Conservation (phyloP, 306 rosid species). For the Lablab purpureus region DNA sequence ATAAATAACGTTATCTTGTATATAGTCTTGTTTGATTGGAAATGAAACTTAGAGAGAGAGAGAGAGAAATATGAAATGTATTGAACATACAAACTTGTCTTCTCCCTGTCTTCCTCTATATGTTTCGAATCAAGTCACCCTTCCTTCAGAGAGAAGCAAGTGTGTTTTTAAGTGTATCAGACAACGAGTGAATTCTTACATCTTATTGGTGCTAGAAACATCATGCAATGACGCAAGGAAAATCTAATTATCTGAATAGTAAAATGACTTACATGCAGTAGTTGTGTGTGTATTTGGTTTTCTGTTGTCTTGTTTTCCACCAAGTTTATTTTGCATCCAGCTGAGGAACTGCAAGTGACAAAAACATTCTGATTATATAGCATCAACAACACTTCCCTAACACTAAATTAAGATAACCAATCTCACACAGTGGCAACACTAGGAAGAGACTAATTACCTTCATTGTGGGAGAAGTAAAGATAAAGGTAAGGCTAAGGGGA, state of each 20-base stretch:
- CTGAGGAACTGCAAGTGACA: constrained; percentile 71
- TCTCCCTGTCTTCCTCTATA: constrained; percentile 34
- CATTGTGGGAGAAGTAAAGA: constrained; percentile 54
- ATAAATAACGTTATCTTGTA: constrained; percentile 20
- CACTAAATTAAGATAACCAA: constrained; percentile 7
- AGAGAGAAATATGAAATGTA: not conserved
- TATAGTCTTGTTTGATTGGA: not conserved
- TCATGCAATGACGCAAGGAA: not conserved
- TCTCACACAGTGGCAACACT: not conserved
- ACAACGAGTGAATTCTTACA: constrained; percentile 22
- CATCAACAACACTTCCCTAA: not conserved
- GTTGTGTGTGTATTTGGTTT: constrained; percentile 56
- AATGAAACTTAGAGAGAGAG: not conserved
- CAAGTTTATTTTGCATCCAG: constrained; percentile 92
- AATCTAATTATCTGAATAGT: constrained; percentile 16
- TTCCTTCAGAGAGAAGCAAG: constrained; percentile 49
- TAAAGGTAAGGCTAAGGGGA: not conserved
- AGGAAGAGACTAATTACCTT: constrained; percentile 59
- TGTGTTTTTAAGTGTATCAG: constrained; percentile 34
- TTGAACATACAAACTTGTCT: constrained; percentile 33
- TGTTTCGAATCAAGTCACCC: constrained; percentile 15
- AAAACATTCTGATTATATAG: constrained; percentile 25
- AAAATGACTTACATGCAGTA: constrained; percentile 63
- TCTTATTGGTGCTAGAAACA: constrained; percentile 24
- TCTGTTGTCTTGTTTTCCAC: constrained; percentile 72